phyloP scores from a whole-genome alignment of 2,329 filamentous ascomycete species.

The Periglandula ipomoeae region DNA sequence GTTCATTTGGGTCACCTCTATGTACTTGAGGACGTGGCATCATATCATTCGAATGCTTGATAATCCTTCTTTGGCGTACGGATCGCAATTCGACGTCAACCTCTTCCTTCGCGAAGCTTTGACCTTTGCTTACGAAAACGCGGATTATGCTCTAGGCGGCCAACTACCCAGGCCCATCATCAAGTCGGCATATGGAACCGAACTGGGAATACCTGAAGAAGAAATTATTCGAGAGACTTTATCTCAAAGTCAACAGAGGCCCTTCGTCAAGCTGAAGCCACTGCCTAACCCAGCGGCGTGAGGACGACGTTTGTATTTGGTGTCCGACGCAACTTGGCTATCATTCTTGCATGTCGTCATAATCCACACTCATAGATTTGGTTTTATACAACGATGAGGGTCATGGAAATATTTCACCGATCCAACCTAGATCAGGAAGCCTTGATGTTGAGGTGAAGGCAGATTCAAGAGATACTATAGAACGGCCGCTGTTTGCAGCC shows the following conservation, averaged over 20 bases:
- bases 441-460: no score
- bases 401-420: no score
- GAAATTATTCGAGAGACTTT: neutral
- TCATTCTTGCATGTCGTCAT: no score
- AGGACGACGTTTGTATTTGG: no score
- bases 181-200: constrained; percentile 13
- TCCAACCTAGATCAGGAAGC: no score
- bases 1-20: constrained; percentile 21
- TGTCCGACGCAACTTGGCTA: no score
- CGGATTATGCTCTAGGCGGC: constrained; percentile 18
- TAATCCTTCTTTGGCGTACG: constrained; percentile 4
- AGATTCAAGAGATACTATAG: no score
- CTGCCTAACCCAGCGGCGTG: no score
- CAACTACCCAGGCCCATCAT: constrained; percentile 23
- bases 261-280: neutral
- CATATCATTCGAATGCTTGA: constrained; percentile 12
- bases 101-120: constrained; percentile 20
- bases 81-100: constrained; percentile 17
- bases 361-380: no score
- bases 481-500: no score
- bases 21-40: constrained; percentile 18
- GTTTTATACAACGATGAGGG: no score
- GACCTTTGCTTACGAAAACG: constrained; percentile 21
- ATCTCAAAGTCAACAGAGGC: neutral
- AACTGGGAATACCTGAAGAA: constrained; percentile 3